These are phyloP conservation scores for Calonectria multiphialidica DNA, from an alignment of 2,329 filamentous ascomycete species.

Conservation along the genomic window DNA sequence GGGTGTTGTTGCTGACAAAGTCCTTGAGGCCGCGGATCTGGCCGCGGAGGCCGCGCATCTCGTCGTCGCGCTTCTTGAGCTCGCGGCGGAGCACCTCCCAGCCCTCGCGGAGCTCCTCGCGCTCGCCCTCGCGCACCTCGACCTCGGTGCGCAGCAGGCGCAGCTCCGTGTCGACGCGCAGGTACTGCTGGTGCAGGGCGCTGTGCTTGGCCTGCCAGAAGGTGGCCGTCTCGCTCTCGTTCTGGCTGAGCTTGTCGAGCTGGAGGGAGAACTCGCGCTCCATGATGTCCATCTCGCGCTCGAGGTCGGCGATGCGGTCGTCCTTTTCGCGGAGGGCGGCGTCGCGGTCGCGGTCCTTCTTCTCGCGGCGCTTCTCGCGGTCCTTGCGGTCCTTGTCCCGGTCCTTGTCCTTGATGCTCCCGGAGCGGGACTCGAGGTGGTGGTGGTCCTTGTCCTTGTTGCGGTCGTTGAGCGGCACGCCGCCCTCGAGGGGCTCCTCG, in stretches of 20 bases:
- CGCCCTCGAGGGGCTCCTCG: conserved; percentile 43
- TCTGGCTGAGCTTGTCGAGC: conserved; percentile 64
- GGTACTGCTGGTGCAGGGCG: conserved; percentile 63
- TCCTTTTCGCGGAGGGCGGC: conserved; percentile 60
- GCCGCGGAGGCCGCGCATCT: conserved; percentile 64
- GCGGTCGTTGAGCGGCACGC: conserved; percentile 36
- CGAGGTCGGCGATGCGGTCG: conserved; percentile 63
- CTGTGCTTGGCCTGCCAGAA: conserved; percentile 71
- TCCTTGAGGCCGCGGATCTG: conserved; percentile 78
- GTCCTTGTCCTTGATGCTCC: conserved; percentile 46
- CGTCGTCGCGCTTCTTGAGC: conserved; percentile 64
- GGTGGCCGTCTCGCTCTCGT: conserved; percentile 66
- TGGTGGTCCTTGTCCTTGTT: conserved; percentile 41
- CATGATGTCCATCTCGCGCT: conserved; percentile 65
- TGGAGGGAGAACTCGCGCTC: conserved; percentile 66
- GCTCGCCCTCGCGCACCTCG: conserved; percentile 60
- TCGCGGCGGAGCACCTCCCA: conserved; percentile 61
- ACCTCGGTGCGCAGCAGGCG: conserved; percentile 63
- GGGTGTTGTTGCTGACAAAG: conserved; percentile 76
- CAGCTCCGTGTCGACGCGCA: conserved; percentile 65
- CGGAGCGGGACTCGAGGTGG: conserved; percentile 46
- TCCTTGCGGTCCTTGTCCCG: conserved; percentile 41
- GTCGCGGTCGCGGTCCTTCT: conserved; percentile 42
- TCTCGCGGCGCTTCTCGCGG: conserved; percentile 38
- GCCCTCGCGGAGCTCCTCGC: conserved; percentile 62